phyloP scores from a whole-genome alignment of 257 asterid species.

The Eustoma russellianum region DNA sequence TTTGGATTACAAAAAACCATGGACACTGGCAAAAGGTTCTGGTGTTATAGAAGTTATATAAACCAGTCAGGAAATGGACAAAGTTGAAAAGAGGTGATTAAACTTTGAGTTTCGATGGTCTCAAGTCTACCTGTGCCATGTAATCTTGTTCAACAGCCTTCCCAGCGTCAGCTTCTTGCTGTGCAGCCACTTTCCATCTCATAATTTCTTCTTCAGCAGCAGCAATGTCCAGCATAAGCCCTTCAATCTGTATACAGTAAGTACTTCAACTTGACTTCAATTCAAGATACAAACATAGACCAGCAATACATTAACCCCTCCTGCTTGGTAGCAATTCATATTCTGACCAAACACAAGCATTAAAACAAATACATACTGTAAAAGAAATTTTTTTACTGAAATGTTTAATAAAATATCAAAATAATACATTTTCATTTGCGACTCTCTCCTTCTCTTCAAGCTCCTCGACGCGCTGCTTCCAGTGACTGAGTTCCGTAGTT shows the following conservation, averaged over 20 bases:
- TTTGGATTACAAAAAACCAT: too few relatives aligned
- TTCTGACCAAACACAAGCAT: background rate
- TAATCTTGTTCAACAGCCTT: slow-evolving; percentile 83
- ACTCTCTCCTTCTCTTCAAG: slow-evolving; percentile 90
- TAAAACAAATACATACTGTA: background rate
- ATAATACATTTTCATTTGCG: slow-evolving; percentile 79
- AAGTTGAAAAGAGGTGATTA: too few relatives aligned
- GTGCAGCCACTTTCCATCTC: slow-evolving; percentile 95
- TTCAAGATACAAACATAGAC: background rate
- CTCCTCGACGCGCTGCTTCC: slow-evolving; percentile 72
- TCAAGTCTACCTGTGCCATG: slow-evolving; percentile 52
- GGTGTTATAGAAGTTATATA: too few relatives aligned
- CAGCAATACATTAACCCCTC: background rate
- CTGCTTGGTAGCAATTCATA: background rate
- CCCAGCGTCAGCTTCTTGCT: slow-evolving; percentile 98
- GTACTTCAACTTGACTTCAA: background rate
- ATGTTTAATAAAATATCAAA: slow-evolving; percentile 2
- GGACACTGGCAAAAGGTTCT: slow-evolving; percentile 98
- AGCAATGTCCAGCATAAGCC: slow-evolving; percentile 87
- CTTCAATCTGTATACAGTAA: slow-evolving; percentile 69
- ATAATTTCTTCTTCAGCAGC: slow-evolving; percentile 92
- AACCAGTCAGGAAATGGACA: too few relatives aligned
- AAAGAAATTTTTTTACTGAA: slow-evolving; percentile 1
- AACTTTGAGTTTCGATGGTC: too few relatives aligned
- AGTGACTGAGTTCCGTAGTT: slow-evolving; percentile 68